Percentiles rank a stretch among this genome's conserved stretches.
These are phyloP conservation scores for Exsudoporus frostii DNA, from an alignment of 768 basidiomycete species.

Conservation along the genomic window DNA sequence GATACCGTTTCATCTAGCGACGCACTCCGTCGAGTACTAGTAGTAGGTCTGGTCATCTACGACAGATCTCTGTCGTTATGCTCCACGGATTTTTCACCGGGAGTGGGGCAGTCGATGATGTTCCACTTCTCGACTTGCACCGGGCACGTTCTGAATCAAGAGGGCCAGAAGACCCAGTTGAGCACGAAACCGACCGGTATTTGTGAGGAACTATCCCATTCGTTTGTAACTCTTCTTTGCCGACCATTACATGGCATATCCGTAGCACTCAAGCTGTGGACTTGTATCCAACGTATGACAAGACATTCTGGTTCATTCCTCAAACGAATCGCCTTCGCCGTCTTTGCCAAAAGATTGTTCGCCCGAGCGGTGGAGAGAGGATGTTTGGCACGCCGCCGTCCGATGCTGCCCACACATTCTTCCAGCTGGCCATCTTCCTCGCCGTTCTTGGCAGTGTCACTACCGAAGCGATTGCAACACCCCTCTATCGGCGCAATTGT, in stretches of 20 bases:
- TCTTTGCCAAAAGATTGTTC: conserved; percentile 79
- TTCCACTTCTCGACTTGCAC: conserved; percentile 58
- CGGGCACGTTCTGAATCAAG: conserved; percentile 32
- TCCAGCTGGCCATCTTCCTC: conserved; percentile 70
- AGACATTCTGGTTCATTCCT: conserved; percentile 84
- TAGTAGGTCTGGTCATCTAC: conserved; percentile 47
- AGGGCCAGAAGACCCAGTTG: conserved; percentile 29
- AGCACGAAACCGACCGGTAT: conserved; percentile 70
- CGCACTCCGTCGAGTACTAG: conserved; percentile 13
- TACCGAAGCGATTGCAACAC: conserved; percentile 82
- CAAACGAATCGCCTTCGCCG: conserved; percentile 72
- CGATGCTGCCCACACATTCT: conserved; percentile 60
- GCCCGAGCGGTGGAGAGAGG: conserved; percentile 80
- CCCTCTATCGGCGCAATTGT: conserved; percentile 74
- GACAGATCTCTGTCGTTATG: conserved; percentile 54
- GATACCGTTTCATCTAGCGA: conserved; percentile 18
- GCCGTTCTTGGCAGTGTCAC: conserved; percentile 78
- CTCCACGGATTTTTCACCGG: conserved; percentile 70
- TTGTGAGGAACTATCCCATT: conserved; percentile 46
- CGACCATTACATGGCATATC: conserved; percentile 35
- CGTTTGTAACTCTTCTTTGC: not conserved
- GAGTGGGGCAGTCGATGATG: conserved; percentile 45
- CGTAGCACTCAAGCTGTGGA: conserved; percentile 73
- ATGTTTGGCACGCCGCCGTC: conserved; percentile 78
- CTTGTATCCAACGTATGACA: conserved; percentile 90